A percentile compares a stretch with the other conserved stretches of the same genome.
phyloP scores from a whole-genome alignment of 225 moss, liverwort and hornwort species.

The Pseudisothecium myosuroides region DNA sequence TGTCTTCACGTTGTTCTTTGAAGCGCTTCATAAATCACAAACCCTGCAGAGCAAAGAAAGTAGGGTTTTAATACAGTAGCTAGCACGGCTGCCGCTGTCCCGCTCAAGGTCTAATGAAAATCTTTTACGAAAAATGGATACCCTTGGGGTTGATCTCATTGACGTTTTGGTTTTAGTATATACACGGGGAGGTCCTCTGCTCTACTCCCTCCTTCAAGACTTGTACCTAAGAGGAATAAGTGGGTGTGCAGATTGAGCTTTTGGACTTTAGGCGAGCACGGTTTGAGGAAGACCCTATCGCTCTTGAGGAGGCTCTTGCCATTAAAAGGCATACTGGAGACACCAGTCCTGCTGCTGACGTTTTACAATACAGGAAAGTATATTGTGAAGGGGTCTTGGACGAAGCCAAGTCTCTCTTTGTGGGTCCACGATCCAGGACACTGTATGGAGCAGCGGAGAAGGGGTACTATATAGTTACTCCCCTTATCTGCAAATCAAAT shows the following conservation, averaged over 20 bases:
- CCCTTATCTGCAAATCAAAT: slow-evolving; percentile 31
- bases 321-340: not conserved
- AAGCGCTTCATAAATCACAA: not conserved
- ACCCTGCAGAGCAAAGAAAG: not conserved
- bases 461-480: slow-evolving; percentile 78
- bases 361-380: slow-evolving; percentile 76
- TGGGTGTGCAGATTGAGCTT: slow-evolving; percentile 65
- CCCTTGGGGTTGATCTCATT: not conserved
- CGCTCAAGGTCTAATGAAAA: no score
- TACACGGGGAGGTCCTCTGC: not conserved
- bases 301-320: slow-evolving; percentile 35
- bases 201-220: not conserved
- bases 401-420: slow-evolving; percentile 62
- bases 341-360: not conserved
- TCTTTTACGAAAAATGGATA: not conserved
- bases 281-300: slow-evolving; percentile 65
- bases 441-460: slow-evolving; percentile 81
- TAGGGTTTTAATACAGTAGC: not conserved
- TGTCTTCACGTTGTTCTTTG: not conserved
- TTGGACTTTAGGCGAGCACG: slow-evolving; percentile 68
- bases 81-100: not conserved
- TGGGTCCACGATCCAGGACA: slow-evolving; percentile 83
- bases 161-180: not conserved
- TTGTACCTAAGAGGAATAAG: not conserved
- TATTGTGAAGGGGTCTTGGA: slow-evolving; percentile 74